Evolutionary conservation across 2,329 filamentous ascomycete genomes (phyloP).

Genomic region (Daldinia sp.): DNA sequence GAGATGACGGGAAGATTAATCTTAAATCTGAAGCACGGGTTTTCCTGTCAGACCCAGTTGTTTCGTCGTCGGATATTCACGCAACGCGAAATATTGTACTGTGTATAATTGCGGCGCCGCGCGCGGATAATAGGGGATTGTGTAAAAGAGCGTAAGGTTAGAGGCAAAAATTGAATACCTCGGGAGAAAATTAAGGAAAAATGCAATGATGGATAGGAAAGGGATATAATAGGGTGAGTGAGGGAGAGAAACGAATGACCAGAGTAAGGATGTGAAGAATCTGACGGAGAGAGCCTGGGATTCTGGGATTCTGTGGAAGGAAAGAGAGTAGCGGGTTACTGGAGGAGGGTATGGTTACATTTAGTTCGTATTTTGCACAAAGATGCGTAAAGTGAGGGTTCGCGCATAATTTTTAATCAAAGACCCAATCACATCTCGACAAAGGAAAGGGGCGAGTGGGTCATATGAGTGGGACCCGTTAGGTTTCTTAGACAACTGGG

Average conservation of each 20-base stretch:
- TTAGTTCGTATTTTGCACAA: slow-evolving; percentile 44
- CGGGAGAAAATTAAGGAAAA: slow-evolving; percentile 18
- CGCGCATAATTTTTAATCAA: slow-evolving; percentile 42
- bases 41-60: slow-evolving; percentile 18
- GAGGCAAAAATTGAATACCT: slow-evolving; percentile 17
- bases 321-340: slow-evolving; percentile 24
- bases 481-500: slow-evolving; percentile 36
- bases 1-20: slow-evolving; percentile 32
- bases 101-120: slow-evolving; percentile 3
- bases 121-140: slow-evolving; percentile 23
- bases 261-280: slow-evolving; percentile 41
- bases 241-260: slow-evolving; percentile 42
- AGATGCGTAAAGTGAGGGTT: slow-evolving; percentile 34
- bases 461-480: slow-evolving; percentile 10
- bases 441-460: slow-evolving; percentile 37
- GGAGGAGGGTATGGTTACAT: slow-evolving; percentile 39
- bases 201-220: slow-evolving; percentile 31
- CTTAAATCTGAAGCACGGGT: slow-evolving; percentile 32
- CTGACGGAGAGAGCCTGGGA: slow-evolving; percentile 36
- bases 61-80: slow-evolving; percentile 25
- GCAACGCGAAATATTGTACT: slow-evolving; percentile 27
- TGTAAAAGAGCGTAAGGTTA: slow-evolving; percentile 13
- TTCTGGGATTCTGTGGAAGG: slow-evolving; percentile 20
- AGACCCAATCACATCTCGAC: slow-evolving; percentile 37
- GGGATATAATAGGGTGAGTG: slow-evolving; percentile 28